phyloP scores from a whole-genome alignment of 176 grass and related monocot genomes.

The Lolium multiflorum region DNA sequence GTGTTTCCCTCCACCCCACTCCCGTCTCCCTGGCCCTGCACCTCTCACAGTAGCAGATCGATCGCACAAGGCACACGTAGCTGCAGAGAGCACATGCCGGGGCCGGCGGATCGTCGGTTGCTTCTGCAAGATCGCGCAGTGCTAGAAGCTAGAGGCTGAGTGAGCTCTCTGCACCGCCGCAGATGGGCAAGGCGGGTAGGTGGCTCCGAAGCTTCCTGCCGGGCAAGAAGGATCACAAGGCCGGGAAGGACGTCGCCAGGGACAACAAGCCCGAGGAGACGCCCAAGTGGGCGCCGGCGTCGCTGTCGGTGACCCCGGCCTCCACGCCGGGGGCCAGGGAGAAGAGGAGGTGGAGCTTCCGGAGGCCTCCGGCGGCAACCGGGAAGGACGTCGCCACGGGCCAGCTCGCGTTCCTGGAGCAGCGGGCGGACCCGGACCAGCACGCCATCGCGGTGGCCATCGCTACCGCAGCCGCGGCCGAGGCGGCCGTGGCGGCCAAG shows the following conservation, averaged over 20 bases:
- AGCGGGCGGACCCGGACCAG: constrained; percentile 50
- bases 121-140: constrained; percentile 4
- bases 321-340: constrained; percentile 60
- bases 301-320: constrained; percentile 9
- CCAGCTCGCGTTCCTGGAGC: constrained; percentile 48
- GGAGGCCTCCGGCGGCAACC: constrained; percentile 43
- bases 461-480: constrained; percentile 57
- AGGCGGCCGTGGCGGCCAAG: constrained; percentile 50
- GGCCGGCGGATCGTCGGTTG: not conserved
- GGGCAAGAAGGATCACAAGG: constrained; percentile 40
- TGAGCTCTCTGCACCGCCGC: not conserved
- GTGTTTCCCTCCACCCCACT: not conserved
- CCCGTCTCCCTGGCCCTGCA: not conserved
- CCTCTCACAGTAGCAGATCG: not conserved
- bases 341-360: constrained; percentile 89
- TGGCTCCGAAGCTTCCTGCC: constrained; percentile 77
- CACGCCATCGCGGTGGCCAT: constrained; percentile 68
- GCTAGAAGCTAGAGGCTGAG: not conserved
- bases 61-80: constrained; percentile 39
- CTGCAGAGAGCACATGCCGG: constrained; percentile 36
- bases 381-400: constrained; percentile 43
- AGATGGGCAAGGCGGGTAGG: constrained; percentile 80
- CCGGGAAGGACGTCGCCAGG: constrained; percentile 16
- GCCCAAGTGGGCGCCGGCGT: not conserved
- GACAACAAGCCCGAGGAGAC: not conserved